Conservation (phyloP, 208 protist genomes). For the Trypanosoma brucei region DNA sequence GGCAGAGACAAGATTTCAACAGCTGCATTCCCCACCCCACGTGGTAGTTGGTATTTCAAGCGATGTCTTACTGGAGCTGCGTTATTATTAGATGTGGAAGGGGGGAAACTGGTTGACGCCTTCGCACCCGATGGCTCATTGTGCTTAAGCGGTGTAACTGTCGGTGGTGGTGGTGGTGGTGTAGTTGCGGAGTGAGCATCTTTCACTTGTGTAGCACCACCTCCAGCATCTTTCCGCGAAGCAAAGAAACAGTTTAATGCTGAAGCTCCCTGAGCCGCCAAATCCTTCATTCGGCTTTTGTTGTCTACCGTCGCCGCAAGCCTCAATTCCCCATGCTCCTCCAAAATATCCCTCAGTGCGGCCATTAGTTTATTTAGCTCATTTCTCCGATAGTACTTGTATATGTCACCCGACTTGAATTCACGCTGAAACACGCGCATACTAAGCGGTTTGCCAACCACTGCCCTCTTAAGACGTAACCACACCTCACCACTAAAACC, state of each 20-base stretch:
- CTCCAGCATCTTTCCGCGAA: background rate
- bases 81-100: no score
- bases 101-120: no score
- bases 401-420: constrained; percentile 35
- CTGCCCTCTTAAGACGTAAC: constrained; percentile 44
- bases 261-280: constrained; percentile 34
- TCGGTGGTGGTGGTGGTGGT: no score
- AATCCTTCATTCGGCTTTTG: constrained; percentile 45
- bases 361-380: constrained; percentile 69
- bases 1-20: background rate
- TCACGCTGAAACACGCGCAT: constrained; percentile 37
- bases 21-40: background rate
- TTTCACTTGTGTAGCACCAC: no score
- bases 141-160: no score
- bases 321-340: constrained; percentile 59
- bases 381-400: constrained; percentile 47
- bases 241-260: constrained; percentile 34
- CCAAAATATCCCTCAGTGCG: constrained; percentile 61
- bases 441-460: constrained; percentile 49
- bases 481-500: constrained; percentile 48
- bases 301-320: constrained; percentile 42
- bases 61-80: no score
- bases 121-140: no score
- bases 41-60: no score
- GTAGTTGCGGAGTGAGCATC: no score